Base-by-base conservation (phyloP, 2,329 filamentous ascomycete species). In the Hirsutella rhossiliensis region DNA sequence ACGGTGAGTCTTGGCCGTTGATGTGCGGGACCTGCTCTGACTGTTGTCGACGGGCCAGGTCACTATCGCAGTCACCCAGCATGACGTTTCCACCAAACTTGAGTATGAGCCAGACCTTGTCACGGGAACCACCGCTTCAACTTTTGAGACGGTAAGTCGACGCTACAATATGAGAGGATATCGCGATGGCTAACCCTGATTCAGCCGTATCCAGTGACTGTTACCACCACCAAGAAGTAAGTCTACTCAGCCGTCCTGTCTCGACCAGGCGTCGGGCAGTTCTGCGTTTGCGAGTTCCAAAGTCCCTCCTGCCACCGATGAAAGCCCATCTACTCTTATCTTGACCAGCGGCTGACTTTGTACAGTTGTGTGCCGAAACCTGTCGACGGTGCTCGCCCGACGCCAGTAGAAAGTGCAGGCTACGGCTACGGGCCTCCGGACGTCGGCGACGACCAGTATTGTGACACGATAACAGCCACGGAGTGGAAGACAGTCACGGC, bases 121-220 rank as follows among this genome's bases (percentile, higher is more conserved):
- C 19, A 54, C 52, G 6, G 47, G 36, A 8, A 54, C 52, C 5
- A 46, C 45, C 9, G 48, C 43, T 11, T 38, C 40, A 17, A 50
- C 48, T 15, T 47, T 46, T 19, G 19, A 45, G 31, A 48, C 38
- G 17, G 52, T 52, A 47, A 41, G 47, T 28, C 23, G 3, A 23
- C 2, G 12, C 8, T 13, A 8, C 2, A 37, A n/a, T 7, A 18
- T 11, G n/a, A n/a, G 19, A 20, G 19, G 38, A 15, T 2, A 27
- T 23, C 12, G 27, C 11, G 38, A n/a, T n/a, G 43, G 20, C 43
- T 45, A 32, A 50, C 29, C n/a, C 23, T 17, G 9, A 2, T 19
- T 7, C 12, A 55, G 53, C 54, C 54, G 5, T 52, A 49, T 29
- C 51, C 52, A 4, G 43, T 55, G n/a, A 54, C 53, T 9, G 40